Conservation (phyloP, 2,329 filamentous ascomycete species). For the Cladosporium sp. region DNA sequence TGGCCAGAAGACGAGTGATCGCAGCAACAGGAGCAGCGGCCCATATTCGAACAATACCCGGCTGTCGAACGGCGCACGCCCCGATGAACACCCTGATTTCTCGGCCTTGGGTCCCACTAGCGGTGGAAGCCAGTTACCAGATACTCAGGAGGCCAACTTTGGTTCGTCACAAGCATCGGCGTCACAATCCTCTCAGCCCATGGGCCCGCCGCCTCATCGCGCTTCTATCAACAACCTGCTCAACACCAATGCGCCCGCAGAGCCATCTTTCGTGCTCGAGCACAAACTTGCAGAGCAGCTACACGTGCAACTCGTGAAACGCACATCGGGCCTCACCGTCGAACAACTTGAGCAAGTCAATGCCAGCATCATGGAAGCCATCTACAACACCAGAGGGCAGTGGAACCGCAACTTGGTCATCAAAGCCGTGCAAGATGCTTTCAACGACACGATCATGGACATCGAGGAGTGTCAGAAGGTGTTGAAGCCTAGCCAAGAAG, state of each 20-base stretch:
- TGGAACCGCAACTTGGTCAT: slow-evolving; percentile 79
- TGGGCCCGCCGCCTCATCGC: slow-evolving; percentile 30
- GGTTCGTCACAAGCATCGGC: slow-evolving; percentile 35
- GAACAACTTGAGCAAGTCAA: slow-evolving; percentile 96
- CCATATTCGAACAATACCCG: slow-evolving; percentile 63
- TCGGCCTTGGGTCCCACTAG: slow-evolving; percentile 43
- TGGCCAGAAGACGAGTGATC: slow-evolving; percentile 69
- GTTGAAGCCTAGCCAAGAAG: slow-evolving; percentile 37
- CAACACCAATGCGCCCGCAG: slow-evolving; percentile 29
- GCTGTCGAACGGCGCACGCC: slow-evolving; percentile 58
- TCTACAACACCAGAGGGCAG: slow-evolving; percentile 74
- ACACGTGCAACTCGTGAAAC: slow-evolving; percentile 58
- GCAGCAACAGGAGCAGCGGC: slow-evolving; percentile 45
- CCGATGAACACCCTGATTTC: slow-evolving; percentile 52
- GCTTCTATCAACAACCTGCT: slow-evolving; percentile 36
- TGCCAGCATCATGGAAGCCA: slow-evolving; percentile 79
- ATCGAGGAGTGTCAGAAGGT: slow-evolving; percentile 54
- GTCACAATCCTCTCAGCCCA: slow-evolving; percentile 31
- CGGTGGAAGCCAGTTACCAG: slow-evolving; percentile 57
- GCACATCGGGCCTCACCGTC: slow-evolving; percentile 73
- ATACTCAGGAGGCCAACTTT: slow-evolving; percentile 53
- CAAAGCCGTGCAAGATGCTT: slow-evolving; percentile 58
- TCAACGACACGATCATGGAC: slow-evolving; percentile 69
- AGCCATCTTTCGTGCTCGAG: slow-evolving; percentile 38
- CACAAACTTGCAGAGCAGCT: slow-evolving; percentile 52